Conservation (phyloP, 2,329 filamentous ascomycete species). For the Talaromyces piceae region DNA sequence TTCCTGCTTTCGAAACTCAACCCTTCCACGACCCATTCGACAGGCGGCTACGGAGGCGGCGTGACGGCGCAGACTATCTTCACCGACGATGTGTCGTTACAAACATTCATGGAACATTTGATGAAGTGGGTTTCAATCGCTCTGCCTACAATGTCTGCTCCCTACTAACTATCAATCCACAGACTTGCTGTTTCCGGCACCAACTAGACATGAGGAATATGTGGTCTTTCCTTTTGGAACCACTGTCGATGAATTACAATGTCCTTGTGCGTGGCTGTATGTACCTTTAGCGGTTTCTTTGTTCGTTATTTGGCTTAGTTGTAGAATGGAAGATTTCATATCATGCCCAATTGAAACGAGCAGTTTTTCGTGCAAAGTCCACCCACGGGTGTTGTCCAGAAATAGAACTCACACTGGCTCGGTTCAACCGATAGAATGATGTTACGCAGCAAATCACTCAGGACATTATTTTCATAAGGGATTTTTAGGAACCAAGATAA, state of each 20-base stretch:
- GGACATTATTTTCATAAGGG: neutral
- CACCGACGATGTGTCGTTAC: conserved; percentile 93
- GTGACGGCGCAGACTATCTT: conserved; percentile 95
- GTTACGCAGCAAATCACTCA: neutral
- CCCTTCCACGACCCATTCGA: conserved; percentile 93
- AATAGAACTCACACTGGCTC: neutral
- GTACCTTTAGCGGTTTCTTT: conserved; percentile 13
- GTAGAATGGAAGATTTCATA: conserved; percentile 9
- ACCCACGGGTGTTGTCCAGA: neutral
- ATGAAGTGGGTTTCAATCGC: conserved; percentile 78
- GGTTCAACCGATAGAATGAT: neutral
- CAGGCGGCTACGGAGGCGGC: conserved; percentile 82
- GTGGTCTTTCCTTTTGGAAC: neutral
- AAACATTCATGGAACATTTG: conserved; percentile 98
- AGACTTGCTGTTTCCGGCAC: conserved; percentile 46
- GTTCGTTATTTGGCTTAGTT: conserved; percentile 9
- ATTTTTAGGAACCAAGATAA: too few species aligned
- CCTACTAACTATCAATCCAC: conserved; percentile 23
- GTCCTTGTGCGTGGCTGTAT: conserved; percentile 11
- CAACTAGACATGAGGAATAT: conserved; percentile 31
- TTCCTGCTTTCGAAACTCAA: conserved; percentile 97
- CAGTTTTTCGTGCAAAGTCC: neutral
- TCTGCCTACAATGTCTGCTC: neutral
- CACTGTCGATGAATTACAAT: conserved; percentile 1
- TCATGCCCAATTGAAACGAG: neutral